Evolutionary conservation across 106 monocot genomes (phyloP).

Genomic region (Dioscorea zingiberensis): DNA sequence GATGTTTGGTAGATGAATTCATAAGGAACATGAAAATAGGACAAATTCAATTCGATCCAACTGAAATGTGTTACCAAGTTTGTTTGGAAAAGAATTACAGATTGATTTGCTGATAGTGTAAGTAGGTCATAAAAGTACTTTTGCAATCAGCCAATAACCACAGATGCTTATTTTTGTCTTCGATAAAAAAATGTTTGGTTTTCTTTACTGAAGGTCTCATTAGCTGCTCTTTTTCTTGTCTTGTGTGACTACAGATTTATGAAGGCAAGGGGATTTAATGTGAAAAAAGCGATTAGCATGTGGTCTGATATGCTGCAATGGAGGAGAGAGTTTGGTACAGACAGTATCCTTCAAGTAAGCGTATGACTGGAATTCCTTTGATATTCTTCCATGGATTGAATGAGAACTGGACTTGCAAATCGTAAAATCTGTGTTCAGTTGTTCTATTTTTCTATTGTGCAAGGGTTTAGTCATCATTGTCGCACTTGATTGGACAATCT

Average conservation of each 20-base stretch:
- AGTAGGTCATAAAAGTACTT: too few species aligned
- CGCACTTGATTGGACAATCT: background rate
- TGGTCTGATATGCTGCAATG: background rate
- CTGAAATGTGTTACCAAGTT: too few species aligned
- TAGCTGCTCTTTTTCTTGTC: background rate
- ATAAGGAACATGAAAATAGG: too few species aligned
- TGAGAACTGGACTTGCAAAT: background rate
- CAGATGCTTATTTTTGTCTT: constrained; percentile 14
- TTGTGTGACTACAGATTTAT: background rate
- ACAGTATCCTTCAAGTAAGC: background rate
- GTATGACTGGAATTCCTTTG: background rate
- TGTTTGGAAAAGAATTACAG: too few species aligned
- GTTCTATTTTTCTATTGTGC: too few species aligned
- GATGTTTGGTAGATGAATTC: too few species aligned
- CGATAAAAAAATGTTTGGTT: background rate
- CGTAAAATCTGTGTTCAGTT: background rate
- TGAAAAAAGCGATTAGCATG: background rate
- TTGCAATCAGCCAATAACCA: background rate
- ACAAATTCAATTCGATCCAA: too few species aligned
- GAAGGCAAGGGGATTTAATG: background rate
- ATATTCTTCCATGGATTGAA: background rate
- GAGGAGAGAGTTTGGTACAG: background rate
- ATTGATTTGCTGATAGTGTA: too few species aligned
- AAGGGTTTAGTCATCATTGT: too few species aligned
- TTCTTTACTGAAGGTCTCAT: background rate